phyloP scores from a whole-genome alignment of 345 rosid species.

The Moricandia arvensis region DNA sequence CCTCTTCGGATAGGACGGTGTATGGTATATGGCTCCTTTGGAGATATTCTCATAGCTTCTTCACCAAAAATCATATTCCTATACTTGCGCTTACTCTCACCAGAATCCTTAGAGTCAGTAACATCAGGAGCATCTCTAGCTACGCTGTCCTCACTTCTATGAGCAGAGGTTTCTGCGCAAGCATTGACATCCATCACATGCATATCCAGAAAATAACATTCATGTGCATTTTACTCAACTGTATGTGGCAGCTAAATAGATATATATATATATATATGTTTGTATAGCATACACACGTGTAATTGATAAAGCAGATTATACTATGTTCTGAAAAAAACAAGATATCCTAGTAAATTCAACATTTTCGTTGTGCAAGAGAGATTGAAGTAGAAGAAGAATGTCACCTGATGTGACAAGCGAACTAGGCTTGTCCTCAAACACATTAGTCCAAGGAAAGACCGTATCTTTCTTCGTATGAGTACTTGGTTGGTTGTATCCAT shows the following conservation, averaged over 20 bases:
- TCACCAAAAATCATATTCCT: slow-evolving; percentile 70
- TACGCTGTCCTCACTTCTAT: slow-evolving; percentile 32
- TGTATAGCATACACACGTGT: not conserved
- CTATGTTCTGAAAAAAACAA: not conserved
- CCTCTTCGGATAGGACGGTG: slow-evolving; percentile 88
- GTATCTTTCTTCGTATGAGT: slow-evolving; percentile 49
- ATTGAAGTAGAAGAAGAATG: not conserved
- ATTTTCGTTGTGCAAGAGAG: not conserved
- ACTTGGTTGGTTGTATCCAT: slow-evolving; percentile 60
- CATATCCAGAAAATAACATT: slow-evolving; percentile 5
- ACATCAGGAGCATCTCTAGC: slow-evolving; percentile 38
- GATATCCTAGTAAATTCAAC: not conserved
- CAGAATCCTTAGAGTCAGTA: slow-evolving; percentile 37
- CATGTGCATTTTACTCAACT: not conserved
- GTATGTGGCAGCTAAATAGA: not conserved
- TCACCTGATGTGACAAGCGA: slow-evolving; percentile 43
- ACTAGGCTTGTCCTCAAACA: slow-evolving; percentile 44
- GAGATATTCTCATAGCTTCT: slow-evolving; percentile 76
- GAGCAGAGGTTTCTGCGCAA: slow-evolving; percentile 47
- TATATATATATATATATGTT: not conserved
- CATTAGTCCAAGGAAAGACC: slow-evolving; percentile 73
- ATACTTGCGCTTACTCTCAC: slow-evolving; percentile 47
- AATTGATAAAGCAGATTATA: not conserved
- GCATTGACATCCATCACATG: not conserved
- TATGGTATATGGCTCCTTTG: slow-evolving; percentile 74